A percentile compares a stretch with the other conserved stretches of the same genome.
Evolutionary conservation across 1,139 yeast species (phyloP).

Genomic region (Zygoascus hellenicus): DNA sequence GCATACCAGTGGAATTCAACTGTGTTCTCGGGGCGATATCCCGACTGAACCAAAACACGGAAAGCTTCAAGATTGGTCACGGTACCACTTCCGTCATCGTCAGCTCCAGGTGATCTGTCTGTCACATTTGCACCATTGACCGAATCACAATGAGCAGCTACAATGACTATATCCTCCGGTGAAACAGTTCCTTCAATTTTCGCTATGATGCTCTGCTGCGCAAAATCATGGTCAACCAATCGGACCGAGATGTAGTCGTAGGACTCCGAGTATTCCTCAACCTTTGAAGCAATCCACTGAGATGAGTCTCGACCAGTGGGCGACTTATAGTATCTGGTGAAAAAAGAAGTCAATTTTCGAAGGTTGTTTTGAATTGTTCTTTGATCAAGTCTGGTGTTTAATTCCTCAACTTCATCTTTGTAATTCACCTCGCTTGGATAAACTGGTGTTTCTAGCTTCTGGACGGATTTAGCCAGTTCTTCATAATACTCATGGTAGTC

Average conservation of each 20-base stretch:
- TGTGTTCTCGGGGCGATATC: slow-evolving; percentile 59
- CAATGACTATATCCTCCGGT: slow-evolving; percentile 49
- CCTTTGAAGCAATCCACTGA: slow-evolving; percentile 55
- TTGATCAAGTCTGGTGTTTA: slow-evolving; percentile 41
- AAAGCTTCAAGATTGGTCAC: slow-evolving; percentile 72
- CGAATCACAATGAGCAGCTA: slow-evolving; percentile 91
- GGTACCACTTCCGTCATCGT: slow-evolving; percentile 90
- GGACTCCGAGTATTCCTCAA: slow-evolving; percentile 38
- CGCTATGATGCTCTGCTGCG: slow-evolving; percentile 52
- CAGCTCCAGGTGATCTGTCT: slow-evolving; percentile 81
- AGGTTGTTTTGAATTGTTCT: slow-evolving; percentile 49
- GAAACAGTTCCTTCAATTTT: slow-evolving; percentile 37
- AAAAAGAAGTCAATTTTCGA: slow-evolving; percentile 61
- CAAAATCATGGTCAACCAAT: slow-evolving; percentile 49
- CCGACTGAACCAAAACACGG: slow-evolving; percentile 48
- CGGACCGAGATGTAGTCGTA: slow-evolving; percentile 33
- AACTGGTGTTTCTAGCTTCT: not conserved
- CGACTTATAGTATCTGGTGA: slow-evolving; percentile 73
- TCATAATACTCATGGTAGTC: slow-evolving; percentile 30
- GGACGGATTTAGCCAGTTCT: slow-evolving; percentile 11
- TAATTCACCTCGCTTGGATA: slow-evolving; percentile 50
- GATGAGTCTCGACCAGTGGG: slow-evolving; percentile 66
- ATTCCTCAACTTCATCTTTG: slow-evolving; percentile 37
- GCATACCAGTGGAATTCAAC: slow-evolving; percentile 91
- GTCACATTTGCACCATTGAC: slow-evolving; percentile 67